A percentile compares a stretch with the other conserved stretches of the same genome.
These are phyloP conservation scores for Rosa persica DNA, from an alignment of 306 rosid species.

Conservation along the genomic window DNA sequence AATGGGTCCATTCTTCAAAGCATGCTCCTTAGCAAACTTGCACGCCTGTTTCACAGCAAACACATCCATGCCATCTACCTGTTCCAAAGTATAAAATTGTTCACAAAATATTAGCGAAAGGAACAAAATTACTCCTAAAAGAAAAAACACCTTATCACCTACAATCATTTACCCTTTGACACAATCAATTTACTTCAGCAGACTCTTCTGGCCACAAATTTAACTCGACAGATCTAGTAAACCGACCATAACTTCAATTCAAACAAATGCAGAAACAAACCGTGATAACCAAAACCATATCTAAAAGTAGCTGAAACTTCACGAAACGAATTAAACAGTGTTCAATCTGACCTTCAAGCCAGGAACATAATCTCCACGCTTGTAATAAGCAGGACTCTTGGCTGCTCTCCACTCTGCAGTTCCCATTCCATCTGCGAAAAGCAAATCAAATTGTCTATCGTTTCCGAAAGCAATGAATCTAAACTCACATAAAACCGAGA, in stretches of 20 bases:
- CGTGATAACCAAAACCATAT: neutral
- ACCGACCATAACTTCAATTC: too few relatives aligned
- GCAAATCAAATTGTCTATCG: neutral
- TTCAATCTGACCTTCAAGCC: slow-evolving; percentile 69
- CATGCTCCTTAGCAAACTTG: slow-evolving; percentile 91
- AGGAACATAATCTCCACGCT: slow-evolving; percentile 95
- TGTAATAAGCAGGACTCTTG: slow-evolving; percentile 82
- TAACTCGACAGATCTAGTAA: neutral
- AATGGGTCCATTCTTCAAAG: slow-evolving; percentile 90
- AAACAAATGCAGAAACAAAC: too few relatives aligned
- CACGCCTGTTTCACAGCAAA: slow-evolving; percentile 96
- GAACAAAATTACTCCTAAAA: neutral
- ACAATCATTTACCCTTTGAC: neutral
- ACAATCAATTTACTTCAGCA: neutral
- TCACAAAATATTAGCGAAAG: slow-evolving; percentile 2
- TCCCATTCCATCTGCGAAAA: slow-evolving; percentile 83
- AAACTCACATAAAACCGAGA: neutral
- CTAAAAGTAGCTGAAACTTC: neutral
- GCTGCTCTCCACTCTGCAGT: slow-evolving; percentile 99
- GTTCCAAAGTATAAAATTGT: slow-evolving; percentile 25
- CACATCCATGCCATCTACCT: slow-evolving; percentile 99
- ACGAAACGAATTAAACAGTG: neutral
- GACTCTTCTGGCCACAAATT: neutral
- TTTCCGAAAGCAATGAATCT: neutral
- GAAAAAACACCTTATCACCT: neutral